Conservation (phyloP, 495 filamentous ascomycete genomes). For the Bathelium albidoporum region DNA sequence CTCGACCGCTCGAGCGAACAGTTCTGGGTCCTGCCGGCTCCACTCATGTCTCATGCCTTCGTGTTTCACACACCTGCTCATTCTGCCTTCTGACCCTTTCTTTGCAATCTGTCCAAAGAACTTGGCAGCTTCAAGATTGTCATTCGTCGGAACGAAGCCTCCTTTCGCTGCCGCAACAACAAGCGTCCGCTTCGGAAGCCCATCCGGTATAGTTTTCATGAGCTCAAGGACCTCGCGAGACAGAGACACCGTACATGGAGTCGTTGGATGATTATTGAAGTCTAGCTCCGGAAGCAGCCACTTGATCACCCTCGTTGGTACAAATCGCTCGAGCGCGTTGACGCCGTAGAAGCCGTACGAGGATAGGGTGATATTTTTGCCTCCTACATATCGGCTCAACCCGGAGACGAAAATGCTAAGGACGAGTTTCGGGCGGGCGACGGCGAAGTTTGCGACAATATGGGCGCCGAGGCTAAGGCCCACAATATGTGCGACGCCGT, state of each 20-base stretch:
- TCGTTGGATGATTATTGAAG: background rate
- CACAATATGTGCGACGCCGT: conserved; percentile 16
- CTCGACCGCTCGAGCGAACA: conserved; percentile 11
- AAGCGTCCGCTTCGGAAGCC: conserved; percentile 10
- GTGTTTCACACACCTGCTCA: conserved; percentile 5
- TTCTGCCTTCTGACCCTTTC: conserved; percentile 3
- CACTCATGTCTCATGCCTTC: conserved; percentile 17
- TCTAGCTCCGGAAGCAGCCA: conserved; percentile 14
- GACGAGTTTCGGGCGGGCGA: conserved; percentile 7
- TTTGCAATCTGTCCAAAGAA: conserved; percentile 8
- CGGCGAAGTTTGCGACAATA: conserved; percentile 12
- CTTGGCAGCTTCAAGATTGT: conserved; percentile 8
- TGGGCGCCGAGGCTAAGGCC: conserved; percentile 17
- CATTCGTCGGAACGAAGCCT: conserved; percentile 10
- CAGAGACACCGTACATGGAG: background rate
- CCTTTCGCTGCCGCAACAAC: conserved; percentile 14
- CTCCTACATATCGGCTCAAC: background rate
- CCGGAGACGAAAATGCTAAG: conserved; percentile 10
- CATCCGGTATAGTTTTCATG: conserved; percentile 7
- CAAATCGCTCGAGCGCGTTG: background rate
- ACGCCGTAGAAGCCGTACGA: background rate
- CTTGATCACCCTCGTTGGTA: conserved; percentile 8
- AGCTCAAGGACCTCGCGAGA: conserved; percentile 5
- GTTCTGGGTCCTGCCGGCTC: conserved; percentile 14
- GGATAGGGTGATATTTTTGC: background rate